Conservation (phyloP, 2,329 filamentous ascomycete genomes). For the Mollisiaceae sp. region DNA sequence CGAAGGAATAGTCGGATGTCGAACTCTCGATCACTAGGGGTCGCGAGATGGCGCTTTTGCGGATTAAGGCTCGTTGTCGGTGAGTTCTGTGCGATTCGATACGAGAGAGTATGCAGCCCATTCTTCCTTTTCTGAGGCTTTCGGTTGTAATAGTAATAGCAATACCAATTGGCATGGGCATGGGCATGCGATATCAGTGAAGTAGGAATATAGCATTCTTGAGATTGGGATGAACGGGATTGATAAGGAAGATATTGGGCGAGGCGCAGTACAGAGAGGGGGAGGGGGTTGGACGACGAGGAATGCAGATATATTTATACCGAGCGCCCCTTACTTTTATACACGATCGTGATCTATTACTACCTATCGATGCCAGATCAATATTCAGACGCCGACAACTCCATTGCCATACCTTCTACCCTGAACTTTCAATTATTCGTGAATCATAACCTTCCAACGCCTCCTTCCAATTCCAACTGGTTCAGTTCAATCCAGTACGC, state of each 20-base stretch:
- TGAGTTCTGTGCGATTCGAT: neutral
- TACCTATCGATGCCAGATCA: neutral
- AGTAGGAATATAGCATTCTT: neutral
- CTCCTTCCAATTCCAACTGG: neutral
- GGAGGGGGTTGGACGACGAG: neutral
- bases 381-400: neutral
- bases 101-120: neutral
- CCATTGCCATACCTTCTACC: neutral
- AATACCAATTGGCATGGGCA: neutral
- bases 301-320: conserved; percentile 4
- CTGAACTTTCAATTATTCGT: neutral
- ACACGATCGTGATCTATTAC: neutral
- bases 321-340: neutral
- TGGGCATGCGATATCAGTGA: neutral
- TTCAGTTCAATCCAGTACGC: neutral
- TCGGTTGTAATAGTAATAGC: neutral
- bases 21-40: neutral
- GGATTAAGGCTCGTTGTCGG: neutral
- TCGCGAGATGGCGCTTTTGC: neutral
- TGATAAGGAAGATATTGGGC: neutral
- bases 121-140: conserved; percentile 1
- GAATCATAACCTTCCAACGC: neutral
- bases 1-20: neutral
- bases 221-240: too few relatives aligned
- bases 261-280: conserved; percentile 5